Evolutionary conservation across 164 flowering plant genomes (phyloP).

Genomic region (Vitis labrusca): DNA sequence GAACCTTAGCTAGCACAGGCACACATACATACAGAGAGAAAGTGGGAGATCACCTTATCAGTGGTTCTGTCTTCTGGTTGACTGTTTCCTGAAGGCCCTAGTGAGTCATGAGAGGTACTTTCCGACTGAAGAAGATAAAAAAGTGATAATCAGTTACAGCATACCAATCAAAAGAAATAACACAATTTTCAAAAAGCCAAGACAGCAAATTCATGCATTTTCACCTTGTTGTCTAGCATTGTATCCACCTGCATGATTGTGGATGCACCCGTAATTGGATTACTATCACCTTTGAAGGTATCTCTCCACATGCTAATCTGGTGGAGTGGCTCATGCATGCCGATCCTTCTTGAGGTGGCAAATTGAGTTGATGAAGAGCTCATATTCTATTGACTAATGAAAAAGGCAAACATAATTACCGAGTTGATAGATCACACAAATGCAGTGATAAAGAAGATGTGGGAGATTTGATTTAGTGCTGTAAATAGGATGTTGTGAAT

Average conservation of each 20-base stretch:
- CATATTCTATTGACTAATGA: conserved; percentile 24
- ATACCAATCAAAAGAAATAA: not conserved
- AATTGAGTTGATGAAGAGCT: conserved; percentile 40
- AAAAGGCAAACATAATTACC: not conserved
- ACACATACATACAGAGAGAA: no score
- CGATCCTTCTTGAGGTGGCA: conserved; percentile 39
- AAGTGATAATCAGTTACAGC: not conserved
- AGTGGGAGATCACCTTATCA: conserved; percentile 39
- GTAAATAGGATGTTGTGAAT: no score
- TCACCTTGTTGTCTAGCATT: conserved; percentile 35
- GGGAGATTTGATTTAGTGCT: no score
- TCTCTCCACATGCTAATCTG: conserved; percentile 48
- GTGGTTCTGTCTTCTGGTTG: conserved; percentile 32
- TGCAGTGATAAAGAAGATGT: no score
- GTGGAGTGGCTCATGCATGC: conserved; percentile 47
- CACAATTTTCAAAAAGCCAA: not conserved
- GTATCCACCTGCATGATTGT: conserved; percentile 22
- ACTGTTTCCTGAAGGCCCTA: conserved; percentile 27
- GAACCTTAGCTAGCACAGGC: no score
- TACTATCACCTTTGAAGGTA: conserved; percentile 26
- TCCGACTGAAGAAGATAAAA: conserved; percentile 25
- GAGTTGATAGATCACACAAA: no score
- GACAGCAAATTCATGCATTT: conserved; percentile 2
- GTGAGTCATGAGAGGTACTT: conserved; percentile 25
- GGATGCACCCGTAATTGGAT: conserved; percentile 27